Evolutionary conservation across 1,284 basidiomycete species (phyloP), one percentile per base, ranked within the genome.

Genomic region (Wolfiporia cocos): DNA sequence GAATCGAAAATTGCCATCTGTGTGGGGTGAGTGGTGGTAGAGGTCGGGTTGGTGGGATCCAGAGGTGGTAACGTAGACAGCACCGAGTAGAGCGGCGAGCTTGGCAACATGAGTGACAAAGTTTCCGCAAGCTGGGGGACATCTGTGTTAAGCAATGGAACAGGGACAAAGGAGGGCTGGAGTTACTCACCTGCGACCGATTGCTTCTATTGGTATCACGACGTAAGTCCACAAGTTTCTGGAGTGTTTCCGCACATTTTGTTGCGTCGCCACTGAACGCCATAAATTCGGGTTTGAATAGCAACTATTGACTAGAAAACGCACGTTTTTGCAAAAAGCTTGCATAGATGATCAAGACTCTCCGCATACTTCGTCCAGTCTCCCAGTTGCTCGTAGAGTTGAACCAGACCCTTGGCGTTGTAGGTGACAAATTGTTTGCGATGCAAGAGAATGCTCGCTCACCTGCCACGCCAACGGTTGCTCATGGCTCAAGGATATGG

Each of bases 401-500:
- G 82, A n/a, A 70, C 67, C 18, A 92, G 61, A 5, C 88, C 91
- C 78, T 89, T 52, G 1, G 37, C 20, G 36, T 14, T 20, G 11
- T 15, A n/a, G 14, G 22, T 12, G 5, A 20, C 21, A 28, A 6
- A 17, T 32, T 33, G 3, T 5, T 3, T 11, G 15, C 12, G n/a
- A 2, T 18, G 2, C 5, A 18, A n/a, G 28, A n/a, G 17, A 35
- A n/a, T 3, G 30, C 12, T 11, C 1, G 61, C 66, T 17, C 50
- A 81, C 86, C 78, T 90, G 88, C 82, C 82, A 83, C 6, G 89
- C 89, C 15, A 90, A 67, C 3, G 72, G 63, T 54, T 88, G 81
- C 1, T 76, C 71, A 5, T 80, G 76, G 45, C 78, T 76, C 15
- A 76, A 44, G n/a, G 69, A 65, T 37, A 80, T 84, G 1, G 91